Evolutionary conservation across 1,139 yeast genomes (phyloP), one percentile per base, ranked within the genome.

Genomic region (Zygosaccharomyces pseudobailii): DNA sequence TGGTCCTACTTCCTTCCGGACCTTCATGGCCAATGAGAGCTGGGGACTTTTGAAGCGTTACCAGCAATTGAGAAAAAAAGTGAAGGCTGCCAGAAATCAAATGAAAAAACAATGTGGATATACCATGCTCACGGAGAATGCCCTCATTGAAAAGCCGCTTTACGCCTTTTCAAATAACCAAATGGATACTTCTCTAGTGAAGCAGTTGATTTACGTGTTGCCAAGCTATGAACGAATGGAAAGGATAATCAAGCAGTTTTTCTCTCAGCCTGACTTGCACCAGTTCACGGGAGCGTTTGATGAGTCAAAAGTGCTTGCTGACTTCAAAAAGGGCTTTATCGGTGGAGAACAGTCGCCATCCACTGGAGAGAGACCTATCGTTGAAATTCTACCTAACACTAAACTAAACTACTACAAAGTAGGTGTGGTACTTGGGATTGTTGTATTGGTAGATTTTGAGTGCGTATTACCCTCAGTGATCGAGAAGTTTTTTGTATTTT

Each of bases 1-100:
- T 33, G 66, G 66, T 0, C 55, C 63, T 2, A 55, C 60, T 0
- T 48, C 57, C n/a, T 52, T 58, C 57, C 53, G 55, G 46, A 40
- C 61, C 1, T 39, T 52, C 13, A 5, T 55, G 4, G 21, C 35
- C 50, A 46, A 27, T 28, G 49, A 19, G 41, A 50, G 20, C 9
- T 36, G n/a, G 47, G 48, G 19, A 13, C 38, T 36, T 31, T 45
- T 10, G 55, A 50, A 13, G 9, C 53, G 19, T 25, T 48, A 6
- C 44, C 50, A 32, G 39, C 50, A 25, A 48, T 50, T 30, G 48
- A 41, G 39, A 30, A 47, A 5, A 49, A 52, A 38, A 45, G 54
- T n/a, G 35, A 56, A n/a, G 54, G 52, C 35, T 45, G 55, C 23
- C 47, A 53, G 44, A 51, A 49, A 36, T 55, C 53, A 39, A 56